Percentiles rank a stretch among this genome's conserved stretches.
Evolutionary conservation across 306 rosid species (phyloP).

Genomic region (Trifolium pratense): DNA sequence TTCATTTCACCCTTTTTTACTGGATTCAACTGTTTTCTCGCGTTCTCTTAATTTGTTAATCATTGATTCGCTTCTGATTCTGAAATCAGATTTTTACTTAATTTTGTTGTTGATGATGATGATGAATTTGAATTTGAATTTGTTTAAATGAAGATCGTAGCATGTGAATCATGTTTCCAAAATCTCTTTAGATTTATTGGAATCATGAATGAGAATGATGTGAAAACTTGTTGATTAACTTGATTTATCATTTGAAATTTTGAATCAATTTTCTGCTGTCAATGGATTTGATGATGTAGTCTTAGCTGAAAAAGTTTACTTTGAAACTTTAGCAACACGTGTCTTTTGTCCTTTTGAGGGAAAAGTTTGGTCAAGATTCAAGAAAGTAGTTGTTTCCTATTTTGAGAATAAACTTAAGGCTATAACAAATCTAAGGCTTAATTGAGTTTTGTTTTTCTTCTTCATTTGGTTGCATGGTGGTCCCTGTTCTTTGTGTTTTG

Average conservation of each 20-base stretch:
- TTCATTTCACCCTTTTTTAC: background rate
- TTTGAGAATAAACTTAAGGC: slow-evolving; percentile 20
- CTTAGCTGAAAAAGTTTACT: slow-evolving; percentile 9
- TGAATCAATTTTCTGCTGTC: slow-evolving; percentile 32
- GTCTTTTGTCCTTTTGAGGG: slow-evolving; percentile 2
- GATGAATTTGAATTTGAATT: slow-evolving; percentile 29
- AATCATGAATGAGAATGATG: slow-evolving; percentile 5
- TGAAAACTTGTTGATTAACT: slow-evolving; percentile 23
- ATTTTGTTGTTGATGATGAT: slow-evolving; percentile 18
- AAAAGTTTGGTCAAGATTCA: slow-evolving; percentile 28
- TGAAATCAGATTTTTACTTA: slow-evolving; percentile 32
- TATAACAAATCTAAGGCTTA: slow-evolving; percentile 21
- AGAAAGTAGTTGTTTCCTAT: slow-evolving; percentile 19
- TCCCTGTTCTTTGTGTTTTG: slow-evolving; percentile 2
- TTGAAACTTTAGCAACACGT: slow-evolving; percentile 31
- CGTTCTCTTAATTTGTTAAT: background rate
- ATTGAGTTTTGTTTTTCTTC: slow-evolving; percentile 10
- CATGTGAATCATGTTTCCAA: slow-evolving; percentile 39
- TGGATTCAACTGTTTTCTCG: slow-evolving; percentile 9
- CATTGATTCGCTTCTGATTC: slow-evolving; percentile 31
- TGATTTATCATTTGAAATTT: slow-evolving; percentile 14
- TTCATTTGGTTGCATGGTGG: slow-evolving; percentile 30
- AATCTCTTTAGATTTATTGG: slow-evolving; percentile 1
- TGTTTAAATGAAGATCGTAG: slow-evolving; percentile 38
- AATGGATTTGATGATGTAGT: slow-evolving; percentile 32